Evolutionary conservation across 1,284 basidiomycete species (phyloP).

Genomic region (Ganoderma sinense): DNA sequence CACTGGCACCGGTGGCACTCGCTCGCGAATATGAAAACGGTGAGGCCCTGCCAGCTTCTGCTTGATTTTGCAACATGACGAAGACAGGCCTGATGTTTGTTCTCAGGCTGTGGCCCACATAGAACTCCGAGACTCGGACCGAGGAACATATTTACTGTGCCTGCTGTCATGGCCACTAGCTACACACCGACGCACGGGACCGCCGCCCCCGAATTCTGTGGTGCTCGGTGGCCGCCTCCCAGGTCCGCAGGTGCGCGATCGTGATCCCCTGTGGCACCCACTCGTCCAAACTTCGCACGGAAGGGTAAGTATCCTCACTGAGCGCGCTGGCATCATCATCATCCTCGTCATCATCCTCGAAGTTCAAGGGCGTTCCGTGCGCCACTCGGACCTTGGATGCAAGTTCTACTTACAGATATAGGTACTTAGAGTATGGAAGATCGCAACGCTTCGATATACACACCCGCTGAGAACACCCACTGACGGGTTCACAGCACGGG

Average conservation of each 20-base stretch:
- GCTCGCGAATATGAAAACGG: not conserved
- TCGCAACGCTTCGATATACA: not conserved
- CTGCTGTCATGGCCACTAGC: not conserved
- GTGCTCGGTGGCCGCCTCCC: no score
- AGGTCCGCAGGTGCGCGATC: not conserved
- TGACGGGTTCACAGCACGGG: no score
- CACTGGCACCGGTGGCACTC: not conserved
- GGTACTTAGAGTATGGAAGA: not conserved
- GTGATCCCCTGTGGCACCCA: not conserved
- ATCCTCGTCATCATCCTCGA: not conserved
- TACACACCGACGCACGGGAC: not conserved
- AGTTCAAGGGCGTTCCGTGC: not conserved
- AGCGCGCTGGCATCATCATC: not conserved
- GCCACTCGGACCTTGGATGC: not conserved
- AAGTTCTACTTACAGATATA: no score
- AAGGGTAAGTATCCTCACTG: not conserved
- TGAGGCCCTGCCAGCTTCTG: not conserved
- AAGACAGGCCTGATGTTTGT: not conserved
- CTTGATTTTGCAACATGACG: not conserved
- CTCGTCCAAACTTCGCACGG: not conserved
- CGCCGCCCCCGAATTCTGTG: not conserved
- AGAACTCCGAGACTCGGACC: no score
- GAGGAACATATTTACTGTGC: no score
- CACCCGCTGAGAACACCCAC: not conserved
- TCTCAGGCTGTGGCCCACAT: no score